These are phyloP conservation scores for Akanthomyces dipterigenus DNA, from an alignment of 2,329 filamentous ascomycete genomes.

Conservation along the genomic window DNA sequence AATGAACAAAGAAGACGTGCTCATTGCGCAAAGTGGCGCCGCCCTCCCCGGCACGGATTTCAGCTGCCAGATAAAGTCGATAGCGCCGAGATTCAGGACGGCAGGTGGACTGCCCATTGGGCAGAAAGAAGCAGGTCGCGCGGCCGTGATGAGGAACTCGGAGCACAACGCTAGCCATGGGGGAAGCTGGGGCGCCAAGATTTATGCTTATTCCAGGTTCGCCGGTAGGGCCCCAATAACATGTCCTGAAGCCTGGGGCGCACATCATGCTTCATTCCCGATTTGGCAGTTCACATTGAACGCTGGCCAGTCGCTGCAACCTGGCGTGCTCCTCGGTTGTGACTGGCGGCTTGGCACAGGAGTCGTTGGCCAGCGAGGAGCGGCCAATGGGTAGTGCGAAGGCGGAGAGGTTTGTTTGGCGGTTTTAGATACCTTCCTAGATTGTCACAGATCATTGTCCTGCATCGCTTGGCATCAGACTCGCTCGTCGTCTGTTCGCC, in stretches of 20 bases:
- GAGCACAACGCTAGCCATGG: neutral
- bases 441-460: neutral
- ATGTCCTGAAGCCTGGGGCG: neutral
- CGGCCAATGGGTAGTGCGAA: neutral
- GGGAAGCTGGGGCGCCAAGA: slow-evolving; percentile 2
- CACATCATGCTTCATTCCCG: neutral
- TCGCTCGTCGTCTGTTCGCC: neutral
- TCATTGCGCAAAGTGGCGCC: neutral
- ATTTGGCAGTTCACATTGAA: neutral
- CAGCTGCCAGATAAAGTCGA: neutral
- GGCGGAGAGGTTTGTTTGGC: neutral
- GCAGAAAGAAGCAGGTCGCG: neutral
- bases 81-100: neutral
- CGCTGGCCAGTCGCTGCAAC: neutral
- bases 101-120: neutral
- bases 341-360: neutral
- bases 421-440: neutral
- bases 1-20: neutral
- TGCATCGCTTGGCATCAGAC: neutral
- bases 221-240: neutral
- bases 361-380: neutral
- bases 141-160: neutral
- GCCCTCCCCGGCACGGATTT: neutral
- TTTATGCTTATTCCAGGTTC: slow-evolving; percentile 5
- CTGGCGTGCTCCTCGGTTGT: neutral